Base-by-base conservation (phyloP, 345 rosid species). In the Pelargonium nanum region DNA sequence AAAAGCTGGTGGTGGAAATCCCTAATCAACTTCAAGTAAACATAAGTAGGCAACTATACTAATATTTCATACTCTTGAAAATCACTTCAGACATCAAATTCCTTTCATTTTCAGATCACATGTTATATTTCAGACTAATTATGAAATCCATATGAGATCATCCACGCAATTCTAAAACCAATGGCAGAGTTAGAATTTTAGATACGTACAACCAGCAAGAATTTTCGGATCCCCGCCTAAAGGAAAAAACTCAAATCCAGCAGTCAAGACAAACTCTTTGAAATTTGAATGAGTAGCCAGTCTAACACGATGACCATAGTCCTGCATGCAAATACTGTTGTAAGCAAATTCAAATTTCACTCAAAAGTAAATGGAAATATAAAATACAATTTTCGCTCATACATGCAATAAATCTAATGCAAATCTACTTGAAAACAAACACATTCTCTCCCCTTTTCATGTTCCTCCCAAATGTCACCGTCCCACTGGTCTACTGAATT, bases 211-310 rank as follows among this genome's bases (percentile, higher is more conserved):
- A 53, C 69, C 86, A 65, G 89, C 89, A 66, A 83, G 86, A 77
- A 83, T 74, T 70, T 83, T 83, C n/a, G 89, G 86, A 71, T 83
- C 89, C 69, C 89, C 89, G 21, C 86, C 86, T 58, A 83, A 62
- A 24, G 89, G 82, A 24, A 60, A 83, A 66, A 83, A 83, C 75
- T 83, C 89, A 77, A 83, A 68, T 21, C 89, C 89, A 22, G 89
- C 77, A 4, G 73, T 74, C 77, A 79, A 23, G 68, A 83, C 89
- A 68, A 83, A 83, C 53, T 83, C 89, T 66, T 79, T 73, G 71
- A 83, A 83, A 74, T 83, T 83, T 59, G 76, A 17, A 25, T 81
- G 89, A 77, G 89, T 83, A 22, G 89, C 89, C 52, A 83, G 67
- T 75, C 89, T 81, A 51, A 83, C 84, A 63, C 89, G 80, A 69